A percentile compares a stretch with the other conserved stretches of the same genome.
phyloP scores from a whole-genome alignment of 768 basidiomycete genomes.

The Rhodotorula toruloides region DNA sequence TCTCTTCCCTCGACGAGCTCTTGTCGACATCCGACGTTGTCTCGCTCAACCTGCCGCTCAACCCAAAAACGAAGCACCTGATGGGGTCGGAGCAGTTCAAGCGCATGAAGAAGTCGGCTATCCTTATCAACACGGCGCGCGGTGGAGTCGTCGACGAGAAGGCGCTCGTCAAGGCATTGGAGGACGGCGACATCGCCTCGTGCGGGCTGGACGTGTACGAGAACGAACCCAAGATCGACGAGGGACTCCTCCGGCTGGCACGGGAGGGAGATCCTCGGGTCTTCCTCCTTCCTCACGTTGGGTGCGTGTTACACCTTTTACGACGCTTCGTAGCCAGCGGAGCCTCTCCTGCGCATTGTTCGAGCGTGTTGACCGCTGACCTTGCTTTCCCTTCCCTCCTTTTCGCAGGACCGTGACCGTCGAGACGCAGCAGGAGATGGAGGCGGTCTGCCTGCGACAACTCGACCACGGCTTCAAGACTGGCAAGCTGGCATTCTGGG shows the following conservation, averaged over 20 bases:
- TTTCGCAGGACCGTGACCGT: constrained; percentile 60
- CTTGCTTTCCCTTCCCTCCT: background rate
- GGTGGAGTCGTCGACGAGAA: constrained; percentile 85
- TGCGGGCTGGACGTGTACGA: constrained; percentile 51
- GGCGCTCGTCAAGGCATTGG: constrained; percentile 75
- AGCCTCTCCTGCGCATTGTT: background rate
- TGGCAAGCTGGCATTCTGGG: constrained; percentile 26
- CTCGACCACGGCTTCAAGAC: constrained; percentile 47
- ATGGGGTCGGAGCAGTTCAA: constrained; percentile 36
- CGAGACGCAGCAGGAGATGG: constrained; percentile 76
- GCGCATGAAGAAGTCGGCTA: constrained; percentile 35
- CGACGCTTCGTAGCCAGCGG: too few relatives aligned
- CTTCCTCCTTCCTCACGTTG: constrained; percentile 85
- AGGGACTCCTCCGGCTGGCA: constrained; percentile 64
- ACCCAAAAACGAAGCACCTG: constrained; percentile 53
- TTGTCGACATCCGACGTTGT: constrained; percentile 70
- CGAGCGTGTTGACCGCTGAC: background rate
- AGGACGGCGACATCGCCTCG: constrained; percentile 55
- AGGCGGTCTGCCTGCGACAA: constrained; percentile 74
- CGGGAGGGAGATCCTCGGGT: constrained; percentile 61
- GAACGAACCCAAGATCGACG: constrained; percentile 73
- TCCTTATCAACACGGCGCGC: constrained; percentile 48
- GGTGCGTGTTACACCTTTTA: constrained; percentile 43
- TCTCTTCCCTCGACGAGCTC: constrained; percentile 58
- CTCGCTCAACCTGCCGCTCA: constrained; percentile 77